A percentile compares a stretch with the other conserved stretches of the same genome.
These are phyloP conservation scores for Dactylellina parvicollis DNA, from an alignment of 2,329 filamentous ascomycete species.

Conservation along the genomic window DNA sequence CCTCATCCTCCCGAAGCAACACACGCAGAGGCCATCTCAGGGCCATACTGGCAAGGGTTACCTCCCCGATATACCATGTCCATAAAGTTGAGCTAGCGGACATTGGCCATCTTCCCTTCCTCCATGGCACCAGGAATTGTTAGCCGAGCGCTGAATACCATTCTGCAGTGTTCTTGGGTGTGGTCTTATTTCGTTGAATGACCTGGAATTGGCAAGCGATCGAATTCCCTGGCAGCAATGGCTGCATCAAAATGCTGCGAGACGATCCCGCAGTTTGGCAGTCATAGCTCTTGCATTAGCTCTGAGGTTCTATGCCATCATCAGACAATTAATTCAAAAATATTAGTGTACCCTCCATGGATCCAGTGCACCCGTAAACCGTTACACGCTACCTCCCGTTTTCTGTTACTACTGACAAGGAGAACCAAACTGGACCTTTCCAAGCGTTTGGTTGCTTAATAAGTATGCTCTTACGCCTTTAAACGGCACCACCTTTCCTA, in stretches of 20 bases:
- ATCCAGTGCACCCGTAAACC: slow-evolving; percentile 48
- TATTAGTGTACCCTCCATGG: slow-evolving; percentile 39
- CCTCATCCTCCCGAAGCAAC: slow-evolving; percentile 50
- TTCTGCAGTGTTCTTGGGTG: slow-evolving; percentile 27
- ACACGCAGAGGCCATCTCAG: slow-evolving; percentile 19
- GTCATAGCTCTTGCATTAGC: slow-evolving; percentile 50
- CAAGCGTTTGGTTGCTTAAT: slow-evolving; percentile 21
- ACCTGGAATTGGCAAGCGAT: slow-evolving; percentile 39
- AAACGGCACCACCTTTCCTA: slow-evolving; percentile 22
- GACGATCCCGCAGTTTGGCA: slow-evolving; percentile 43
- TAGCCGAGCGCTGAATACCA: slow-evolving; percentile 51
- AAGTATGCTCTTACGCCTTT: slow-evolving; percentile 22
- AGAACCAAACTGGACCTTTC: slow-evolving; percentile 10
- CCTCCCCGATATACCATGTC: slow-evolving; percentile 42
- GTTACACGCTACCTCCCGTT: slow-evolving; percentile 50
- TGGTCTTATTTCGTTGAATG: slow-evolving; percentile 21
- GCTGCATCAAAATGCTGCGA: slow-evolving; percentile 40
- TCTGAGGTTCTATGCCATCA: slow-evolving; percentile 42
- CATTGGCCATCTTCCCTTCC: slow-evolving; percentile 28
- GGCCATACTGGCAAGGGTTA: slow-evolving; percentile 2
- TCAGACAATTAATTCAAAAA: slow-evolving; percentile 31
- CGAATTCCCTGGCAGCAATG: slow-evolving; percentile 43
- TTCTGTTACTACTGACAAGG: slow-evolving; percentile 39
- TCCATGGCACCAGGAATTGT: slow-evolving; percentile 43
- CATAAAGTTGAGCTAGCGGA: slow-evolving; percentile 22